Conservation (phyloP, 345 rosid genomes). For the Noccaea caerulescens region DNA sequence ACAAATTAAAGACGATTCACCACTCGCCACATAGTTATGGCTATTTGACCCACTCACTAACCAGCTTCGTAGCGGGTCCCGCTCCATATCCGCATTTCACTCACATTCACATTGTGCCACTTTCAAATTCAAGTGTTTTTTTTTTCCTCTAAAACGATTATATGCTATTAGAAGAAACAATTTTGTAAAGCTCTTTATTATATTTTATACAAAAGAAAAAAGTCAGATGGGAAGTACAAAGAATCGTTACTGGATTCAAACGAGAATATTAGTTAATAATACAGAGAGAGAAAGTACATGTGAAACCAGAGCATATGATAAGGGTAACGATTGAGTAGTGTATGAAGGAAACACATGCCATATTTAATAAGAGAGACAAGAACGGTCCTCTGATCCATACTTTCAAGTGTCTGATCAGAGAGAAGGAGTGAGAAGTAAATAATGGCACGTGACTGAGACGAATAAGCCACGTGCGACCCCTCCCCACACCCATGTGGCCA, state of each 20-base stretch:
- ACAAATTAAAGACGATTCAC: slow-evolving; percentile 28
- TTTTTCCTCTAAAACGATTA: slow-evolving; percentile 9
- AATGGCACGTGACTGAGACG: slow-evolving; percentile 62
- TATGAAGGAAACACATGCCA: slow-evolving; percentile 39
- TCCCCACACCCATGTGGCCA: slow-evolving; percentile 56
- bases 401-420: slow-evolving; percentile 33
- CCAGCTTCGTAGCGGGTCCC: slow-evolving; percentile 27
- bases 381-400: slow-evolving; percentile 44
- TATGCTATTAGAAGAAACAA: slow-evolving; percentile 26
- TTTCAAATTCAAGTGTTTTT: not conserved
- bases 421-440: slow-evolving; percentile 51
- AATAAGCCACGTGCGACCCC: slow-evolving; percentile 53
- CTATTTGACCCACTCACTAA: slow-evolving; percentile 28
- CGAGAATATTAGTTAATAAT: slow-evolving; percentile 38
- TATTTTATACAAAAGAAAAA: not conserved
- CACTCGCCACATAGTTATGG: slow-evolving; percentile 27
- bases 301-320: slow-evolving; percentile 45
- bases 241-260: slow-evolving; percentile 31
- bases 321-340: slow-evolving; percentile 31
- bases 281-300: slow-evolving; percentile 33
- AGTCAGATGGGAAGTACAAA: slow-evolving; percentile 37
- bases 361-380: slow-evolving; percentile 45
- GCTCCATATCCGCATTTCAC: slow-evolving; percentile 23
- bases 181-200: not conserved
- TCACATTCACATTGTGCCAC: slow-evolving; percentile 29